Conservation (phyloP, 2,329 filamentous ascomycete genomes). For the Emergomyces africanus region DNA sequence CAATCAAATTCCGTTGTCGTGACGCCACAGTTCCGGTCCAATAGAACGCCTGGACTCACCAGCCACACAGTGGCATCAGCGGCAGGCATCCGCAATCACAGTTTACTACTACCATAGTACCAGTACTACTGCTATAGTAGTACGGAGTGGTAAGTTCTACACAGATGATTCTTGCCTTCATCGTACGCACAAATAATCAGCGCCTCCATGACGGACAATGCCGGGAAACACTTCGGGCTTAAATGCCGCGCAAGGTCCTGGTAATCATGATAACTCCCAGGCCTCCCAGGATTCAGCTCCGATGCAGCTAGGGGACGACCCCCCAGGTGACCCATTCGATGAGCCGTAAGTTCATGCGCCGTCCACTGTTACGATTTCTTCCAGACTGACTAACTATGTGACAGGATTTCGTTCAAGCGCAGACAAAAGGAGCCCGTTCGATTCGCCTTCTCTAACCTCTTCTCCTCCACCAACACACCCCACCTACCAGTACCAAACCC, state of each 20-base stretch:
- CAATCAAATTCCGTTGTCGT: slow-evolving; percentile 9
- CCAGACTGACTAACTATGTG: neutral
- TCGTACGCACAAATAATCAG: slow-evolving; percentile 1
- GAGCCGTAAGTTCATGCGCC: slow-evolving; percentile 21
- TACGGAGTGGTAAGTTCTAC: neutral
- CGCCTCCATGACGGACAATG: slow-evolving; percentile 11
- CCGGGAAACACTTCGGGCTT: slow-evolving; percentile 4
- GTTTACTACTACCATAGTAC: too few relatives aligned
- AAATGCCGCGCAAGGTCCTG: neutral
- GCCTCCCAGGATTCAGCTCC: slow-evolving; percentile 4
- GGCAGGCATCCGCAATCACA: too few relatives aligned
- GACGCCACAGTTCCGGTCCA: slow-evolving; percentile 15
- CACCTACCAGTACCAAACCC: slow-evolving; percentile 8
- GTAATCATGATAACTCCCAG: neutral
- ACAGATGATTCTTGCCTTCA: neutral
- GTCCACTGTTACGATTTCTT: neutral
- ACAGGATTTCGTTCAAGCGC: slow-evolving; percentile 31
- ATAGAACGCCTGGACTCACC: slow-evolving; percentile 2
- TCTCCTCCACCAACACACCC: slow-evolving; percentile 13
- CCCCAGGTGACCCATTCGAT: slow-evolving; percentile 19
- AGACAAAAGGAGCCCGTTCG: slow-evolving; percentile 29
- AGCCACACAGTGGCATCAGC: neutral
- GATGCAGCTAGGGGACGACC: slow-evolving; percentile 14
- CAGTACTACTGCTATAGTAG: too few relatives aligned
- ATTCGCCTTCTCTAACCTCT: slow-evolving; percentile 29